Evolutionary conservation across 1,284 basidiomycete species (phyloP), one percentile per base, ranked within the genome.

Genomic region (Ustilago vetiveriae): DNA sequence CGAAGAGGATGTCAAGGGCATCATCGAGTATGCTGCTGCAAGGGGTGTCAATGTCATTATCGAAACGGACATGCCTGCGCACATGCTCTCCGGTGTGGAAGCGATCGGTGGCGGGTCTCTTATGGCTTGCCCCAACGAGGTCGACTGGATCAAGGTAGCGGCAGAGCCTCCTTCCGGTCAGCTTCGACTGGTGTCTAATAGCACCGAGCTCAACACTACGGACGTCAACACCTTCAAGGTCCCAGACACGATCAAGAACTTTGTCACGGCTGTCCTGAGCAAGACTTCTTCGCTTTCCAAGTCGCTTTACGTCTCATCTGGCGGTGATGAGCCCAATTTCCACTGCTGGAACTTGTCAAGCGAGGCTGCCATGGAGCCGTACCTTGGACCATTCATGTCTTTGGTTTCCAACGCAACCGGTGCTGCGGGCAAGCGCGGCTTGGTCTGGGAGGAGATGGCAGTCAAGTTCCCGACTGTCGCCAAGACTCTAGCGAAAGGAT

Each of bases 281-380:
- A 58, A 63, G 24, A 30, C 43, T 6, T 42, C 86, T 1, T 76
- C 82, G 17, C 80, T 86, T 32, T 85, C 90, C 66, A 86, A 87
- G 1, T 87, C 88, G 16, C 84, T 80, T 22, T 85, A 90, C 57
- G 88, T 94, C 79, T 88, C 87, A 67, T 90, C 90, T 0, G 92
- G 92, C 2, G 92, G 92, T 0, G 92, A 94, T 78, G 92, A 94
- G 82, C 81, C 93, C 63, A 92, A 92, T 76, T 76, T 80, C 9
- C 84, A 85, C 37, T 92, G 90, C 82, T 92, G 90, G 78, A 83
- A 83, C 8, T 26, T 54, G 6, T 57, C 54, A 4, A 51, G 47
- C 22, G 69, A 79, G 29, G 45, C 44, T 13, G 40, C 53, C 14
- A 75, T 76, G 45, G 67, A 72, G 45, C 60, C 62, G 11, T 41